Evolutionary conservation across 371 early-diverging fungal species (phyloP).

Genomic region (Apophysomyces ossiformis): DNA sequence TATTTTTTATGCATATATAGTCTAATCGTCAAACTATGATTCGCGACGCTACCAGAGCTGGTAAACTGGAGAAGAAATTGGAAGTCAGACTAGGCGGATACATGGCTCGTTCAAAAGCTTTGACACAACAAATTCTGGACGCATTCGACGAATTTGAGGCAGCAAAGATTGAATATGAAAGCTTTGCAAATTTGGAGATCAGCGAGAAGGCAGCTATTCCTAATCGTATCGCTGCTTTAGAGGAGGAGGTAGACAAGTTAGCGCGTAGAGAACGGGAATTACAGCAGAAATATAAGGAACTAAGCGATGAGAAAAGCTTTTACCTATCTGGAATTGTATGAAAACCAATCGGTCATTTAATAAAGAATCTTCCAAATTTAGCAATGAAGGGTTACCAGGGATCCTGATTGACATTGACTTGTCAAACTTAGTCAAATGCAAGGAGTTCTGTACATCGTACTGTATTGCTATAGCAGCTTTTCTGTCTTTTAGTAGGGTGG

Average conservation of each 20-base stretch:
- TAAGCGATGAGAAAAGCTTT: slow-evolving; percentile 55
- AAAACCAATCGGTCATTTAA: slow-evolving; percentile 3
- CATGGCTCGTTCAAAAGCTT: slow-evolving; percentile 62
- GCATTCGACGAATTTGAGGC: slow-evolving; percentile 71
- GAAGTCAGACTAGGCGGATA: slow-evolving; percentile 85
- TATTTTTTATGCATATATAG: slow-evolving; percentile 23
- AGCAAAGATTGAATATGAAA: slow-evolving; percentile 64
- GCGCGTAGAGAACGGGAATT: slow-evolving; percentile 67
- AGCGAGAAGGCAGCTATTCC: slow-evolving; percentile 70
- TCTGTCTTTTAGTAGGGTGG: not conserved
- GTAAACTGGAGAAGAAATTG: slow-evolving; percentile 87
- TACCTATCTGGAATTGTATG: slow-evolving; percentile 21
- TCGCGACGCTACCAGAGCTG: slow-evolving; percentile 75
- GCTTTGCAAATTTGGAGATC: slow-evolving; percentile 61
- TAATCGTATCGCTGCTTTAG: slow-evolving; percentile 66
- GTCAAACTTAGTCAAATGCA: not conserved
- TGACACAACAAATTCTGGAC: slow-evolving; percentile 63
- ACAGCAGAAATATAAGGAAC: slow-evolving; percentile 74
- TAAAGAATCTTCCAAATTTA: no score
- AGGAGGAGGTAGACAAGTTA: slow-evolving; percentile 67
- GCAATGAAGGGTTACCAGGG: no score
- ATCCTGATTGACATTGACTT: not conserved
- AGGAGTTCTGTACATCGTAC: not conserved
- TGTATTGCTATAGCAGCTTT: not conserved
- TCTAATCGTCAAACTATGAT: slow-evolving; percentile 75